Evolutionary conservation across 169 alveolate species (phyloP), one percentile per base, ranked within the genome.

Genomic region (Plasmodium gaboni): DNA sequence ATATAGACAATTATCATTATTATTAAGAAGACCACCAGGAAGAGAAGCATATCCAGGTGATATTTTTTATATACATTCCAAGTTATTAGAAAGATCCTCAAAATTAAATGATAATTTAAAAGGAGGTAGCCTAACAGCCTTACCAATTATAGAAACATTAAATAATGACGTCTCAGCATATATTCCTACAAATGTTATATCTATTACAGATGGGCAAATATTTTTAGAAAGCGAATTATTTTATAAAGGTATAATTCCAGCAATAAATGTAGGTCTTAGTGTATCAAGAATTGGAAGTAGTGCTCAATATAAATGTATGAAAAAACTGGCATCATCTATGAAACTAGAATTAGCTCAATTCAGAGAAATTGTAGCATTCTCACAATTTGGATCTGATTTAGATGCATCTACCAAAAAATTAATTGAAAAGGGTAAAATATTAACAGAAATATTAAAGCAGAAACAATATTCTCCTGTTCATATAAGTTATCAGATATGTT

Each of bases 161-260:
- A 99, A 99, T 22, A 99, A 99, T 24, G 99, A 98, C 93, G 99
- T 98, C 93, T 98, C 99, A 2, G 99, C 99, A 38, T 98, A 97
- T 95, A 98, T 98, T 60, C 99, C 99, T 65, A 98, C 99, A 42
- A 98, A 98, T 89, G 99, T 97, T 88, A 98, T 98, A 87, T 97
- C 99, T 44, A 98, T 98, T 73, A 98, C 99, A 1, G 99, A 98
- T 83, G 99, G 99, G 8, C 98, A 98, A 87, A 98, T 98, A 78
- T 97, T 97, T 97, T 93, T 98, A 91, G 99, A 98, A 87, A 96
- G 98, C 89, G 99, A 98, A 90, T 96, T 98, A 32, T 98, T 98
- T 97, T 97, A 96, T 96, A 97, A 97, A 93, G 99, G 99, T 65
- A 97, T 97, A 71, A 97, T 99, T 67, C 99, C 99, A 2, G 99